Evolutionary conservation across 208 protist genomes (phyloP).

Genomic region (Angomonas ambiguus): DNA sequence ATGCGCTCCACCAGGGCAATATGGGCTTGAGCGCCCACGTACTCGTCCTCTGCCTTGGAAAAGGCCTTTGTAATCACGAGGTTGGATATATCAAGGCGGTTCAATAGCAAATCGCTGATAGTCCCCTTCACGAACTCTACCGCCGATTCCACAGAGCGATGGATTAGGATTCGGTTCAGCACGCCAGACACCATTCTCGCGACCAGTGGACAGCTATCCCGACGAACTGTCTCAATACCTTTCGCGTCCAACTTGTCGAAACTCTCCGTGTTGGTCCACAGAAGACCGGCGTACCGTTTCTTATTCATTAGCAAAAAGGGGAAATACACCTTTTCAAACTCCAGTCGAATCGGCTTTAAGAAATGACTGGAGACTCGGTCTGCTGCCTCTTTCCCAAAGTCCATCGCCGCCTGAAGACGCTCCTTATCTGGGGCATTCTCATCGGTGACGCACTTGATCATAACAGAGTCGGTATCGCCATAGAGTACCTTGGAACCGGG

Average conservation of each 20-base stretch:
- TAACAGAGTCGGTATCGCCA: slow-evolving; percentile 99
- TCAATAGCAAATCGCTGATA: slow-evolving; percentile 82
- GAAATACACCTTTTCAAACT: slow-evolving; percentile 99
- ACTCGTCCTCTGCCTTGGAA: slow-evolving; percentile 94
- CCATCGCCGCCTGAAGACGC: slow-evolving; percentile 48
- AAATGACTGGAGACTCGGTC: slow-evolving; percentile 81
- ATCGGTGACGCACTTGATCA: slow-evolving; percentile 91
- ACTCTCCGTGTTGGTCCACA: slow-evolving; percentile 97
- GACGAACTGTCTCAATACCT: slow-evolving; percentile 98
- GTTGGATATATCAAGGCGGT: slow-evolving; percentile 82
- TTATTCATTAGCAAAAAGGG: slow-evolving; percentile 99
- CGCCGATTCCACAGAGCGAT: slow-evolving; percentile 81
- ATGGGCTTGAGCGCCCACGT: slow-evolving; percentile 83
- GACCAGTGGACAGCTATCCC: slow-evolving; percentile 98
- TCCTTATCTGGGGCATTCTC: slow-evolving; percentile 62
- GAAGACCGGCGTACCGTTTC: slow-evolving; percentile 99
- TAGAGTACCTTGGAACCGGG: slow-evolving; percentile 98
- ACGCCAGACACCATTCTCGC: slow-evolving; percentile 79
- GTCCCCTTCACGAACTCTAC: slow-evolving; percentile 89
- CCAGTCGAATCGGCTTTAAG: slow-evolving; percentile 97
- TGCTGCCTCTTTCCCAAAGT: slow-evolving; percentile 92
- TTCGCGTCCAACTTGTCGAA: slow-evolving; percentile 99
- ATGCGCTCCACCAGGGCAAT: slow-evolving; percentile 85
- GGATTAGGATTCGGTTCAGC: slow-evolving; percentile 82
- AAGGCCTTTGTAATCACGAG: slow-evolving; percentile 86